Evolutionary conservation across 192 early-diverging fungal genomes (phyloP).

Genomic region (Dissophora ornata): DNA sequence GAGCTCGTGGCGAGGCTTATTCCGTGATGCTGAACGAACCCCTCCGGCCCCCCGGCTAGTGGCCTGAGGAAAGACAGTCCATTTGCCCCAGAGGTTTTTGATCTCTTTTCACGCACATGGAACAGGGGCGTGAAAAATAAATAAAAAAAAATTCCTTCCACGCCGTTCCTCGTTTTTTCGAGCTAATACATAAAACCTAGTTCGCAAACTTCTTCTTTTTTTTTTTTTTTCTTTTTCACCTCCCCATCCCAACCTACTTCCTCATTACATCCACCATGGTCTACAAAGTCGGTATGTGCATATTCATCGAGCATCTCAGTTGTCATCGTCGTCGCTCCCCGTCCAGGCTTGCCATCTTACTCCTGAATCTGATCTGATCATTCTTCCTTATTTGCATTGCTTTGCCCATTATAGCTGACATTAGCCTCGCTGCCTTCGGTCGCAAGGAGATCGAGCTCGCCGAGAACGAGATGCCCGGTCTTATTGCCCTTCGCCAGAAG

Average conservation of each 20-base stretch:
- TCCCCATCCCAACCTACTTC: slow-evolving; percentile 11
- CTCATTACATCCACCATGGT: slow-evolving; percentile 28
- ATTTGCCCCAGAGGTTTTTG: not conserved
- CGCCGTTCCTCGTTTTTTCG: not conserved
- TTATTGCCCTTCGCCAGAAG: slow-evolving; percentile 93
- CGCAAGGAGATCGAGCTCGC: slow-evolving; percentile 96
- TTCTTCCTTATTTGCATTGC: not conserved
- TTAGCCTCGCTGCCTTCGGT: slow-evolving; percentile 83
- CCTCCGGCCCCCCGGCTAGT: not conserved
- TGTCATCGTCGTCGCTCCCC: not conserved
- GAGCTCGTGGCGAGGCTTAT: slow-evolving; percentile 57
- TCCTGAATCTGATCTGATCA: not conserved
- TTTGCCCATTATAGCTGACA: slow-evolving; percentile 37
- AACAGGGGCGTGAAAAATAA: too few relatives aligned
- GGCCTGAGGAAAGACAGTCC: not conserved
- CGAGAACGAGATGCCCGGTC: slow-evolving; percentile 99
- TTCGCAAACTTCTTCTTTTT: slow-evolving; percentile 8
- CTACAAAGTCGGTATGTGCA: slow-evolving; percentile 51
- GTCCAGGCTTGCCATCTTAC: not conserved
- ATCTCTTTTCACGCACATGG: not conserved
- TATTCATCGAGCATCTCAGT: not conserved
- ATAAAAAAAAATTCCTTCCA: slow-evolving; percentile 4
- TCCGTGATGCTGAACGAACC: not conserved
- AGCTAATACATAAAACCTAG: not conserved
- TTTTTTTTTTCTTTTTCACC: slow-evolving; percentile 1